Evolutionary conservation across 1,284 basidiomycete genomes (phyloP).

Genomic region (Tilletia indica): DNA sequence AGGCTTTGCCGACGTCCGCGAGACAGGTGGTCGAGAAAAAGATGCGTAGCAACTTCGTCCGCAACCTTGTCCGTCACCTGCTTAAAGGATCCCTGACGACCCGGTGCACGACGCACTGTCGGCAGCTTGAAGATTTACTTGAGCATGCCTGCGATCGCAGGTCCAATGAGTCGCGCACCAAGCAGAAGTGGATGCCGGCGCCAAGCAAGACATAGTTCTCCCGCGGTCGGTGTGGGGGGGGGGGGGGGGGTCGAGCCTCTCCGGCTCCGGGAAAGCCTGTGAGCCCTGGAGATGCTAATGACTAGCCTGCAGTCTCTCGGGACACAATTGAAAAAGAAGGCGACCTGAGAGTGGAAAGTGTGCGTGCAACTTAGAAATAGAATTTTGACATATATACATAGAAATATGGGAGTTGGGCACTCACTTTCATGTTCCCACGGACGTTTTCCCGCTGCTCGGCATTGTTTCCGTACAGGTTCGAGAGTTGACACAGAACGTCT

Average conservation of each 20-base stretch:
- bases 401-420: background rate
- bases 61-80: conserved; percentile 13
- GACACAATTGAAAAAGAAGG: conserved; percentile 25
- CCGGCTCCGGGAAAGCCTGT: conserved; percentile 62
- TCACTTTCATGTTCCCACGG: conserved; percentile 36
- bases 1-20: background rate
- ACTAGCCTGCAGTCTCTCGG: conserved; percentile 39
- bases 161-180: conserved; percentile 19
- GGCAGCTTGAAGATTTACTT: conserved; percentile 49
- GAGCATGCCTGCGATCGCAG: conserved; percentile 61
- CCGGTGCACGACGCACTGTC: conserved; percentile 63
- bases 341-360: conserved; percentile 1
- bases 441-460: conserved; percentile 62
- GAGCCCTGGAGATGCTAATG: conserved; percentile 27
- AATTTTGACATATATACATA: too few relatives aligned
- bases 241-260: conserved; percentile 60
- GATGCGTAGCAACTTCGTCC: background rate
- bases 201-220: conserved; percentile 59
- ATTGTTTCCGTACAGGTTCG: conserved; percentile 70
- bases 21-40: background rate
- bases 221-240: conserved; percentile 58
- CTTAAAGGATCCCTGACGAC: conserved; percentile 61
- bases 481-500: conserved; percentile 76
- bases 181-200: conserved; percentile 63
- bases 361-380: background rate